A percentile compares a stretch with the other conserved stretches of the same genome.
These are phyloP conservation scores for Linderniella brevidens DNA, from an alignment of 257 asterid species.

Conservation along the genomic window DNA sequence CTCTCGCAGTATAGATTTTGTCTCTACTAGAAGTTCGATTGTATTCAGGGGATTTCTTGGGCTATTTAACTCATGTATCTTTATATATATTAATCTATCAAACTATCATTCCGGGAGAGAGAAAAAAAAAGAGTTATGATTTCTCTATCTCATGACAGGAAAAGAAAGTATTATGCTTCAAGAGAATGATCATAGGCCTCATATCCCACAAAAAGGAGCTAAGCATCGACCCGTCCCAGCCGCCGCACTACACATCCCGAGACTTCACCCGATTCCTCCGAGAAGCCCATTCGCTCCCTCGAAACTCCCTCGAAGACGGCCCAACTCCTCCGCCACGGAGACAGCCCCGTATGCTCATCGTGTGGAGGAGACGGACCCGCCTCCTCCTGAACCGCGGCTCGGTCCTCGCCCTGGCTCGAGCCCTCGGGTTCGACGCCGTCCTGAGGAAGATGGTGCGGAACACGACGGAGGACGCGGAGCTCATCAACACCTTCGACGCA, in stretches of 20 bases:
- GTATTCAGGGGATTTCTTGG: too few relatives aligned
- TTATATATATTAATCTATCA: too few relatives aligned
- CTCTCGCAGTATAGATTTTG: too few relatives aligned
- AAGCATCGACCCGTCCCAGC: background rate
- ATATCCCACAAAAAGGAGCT: background rate
- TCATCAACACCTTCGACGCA: conserved; percentile 37
- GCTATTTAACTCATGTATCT: too few relatives aligned
- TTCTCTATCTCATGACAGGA: background rate
- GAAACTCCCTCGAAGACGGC: background rate
- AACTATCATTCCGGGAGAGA: too few relatives aligned
- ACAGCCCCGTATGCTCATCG: conserved; percentile 29
- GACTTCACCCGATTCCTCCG: conserved; percentile 13
- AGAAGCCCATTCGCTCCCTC: conserved; percentile 18
- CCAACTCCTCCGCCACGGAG: background rate
- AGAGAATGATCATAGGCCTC: background rate
- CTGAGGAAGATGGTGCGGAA: conserved; percentile 12
- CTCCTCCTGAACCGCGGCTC: conserved; percentile 16
- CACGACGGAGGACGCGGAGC: conserved; percentile 10
- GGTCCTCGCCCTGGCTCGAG: conserved; percentile 16
- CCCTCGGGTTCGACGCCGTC: conserved; percentile 28
- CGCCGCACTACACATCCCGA: background rate
- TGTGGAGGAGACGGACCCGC: conserved; percentile 24
- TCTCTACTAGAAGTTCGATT: too few relatives aligned
- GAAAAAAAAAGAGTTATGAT: too few relatives aligned
- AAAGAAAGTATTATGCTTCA: background rate